Evolutionary conservation across 768 basidiomycete genomes (phyloP).

Genomic region (Naganishia antarctica): DNA sequence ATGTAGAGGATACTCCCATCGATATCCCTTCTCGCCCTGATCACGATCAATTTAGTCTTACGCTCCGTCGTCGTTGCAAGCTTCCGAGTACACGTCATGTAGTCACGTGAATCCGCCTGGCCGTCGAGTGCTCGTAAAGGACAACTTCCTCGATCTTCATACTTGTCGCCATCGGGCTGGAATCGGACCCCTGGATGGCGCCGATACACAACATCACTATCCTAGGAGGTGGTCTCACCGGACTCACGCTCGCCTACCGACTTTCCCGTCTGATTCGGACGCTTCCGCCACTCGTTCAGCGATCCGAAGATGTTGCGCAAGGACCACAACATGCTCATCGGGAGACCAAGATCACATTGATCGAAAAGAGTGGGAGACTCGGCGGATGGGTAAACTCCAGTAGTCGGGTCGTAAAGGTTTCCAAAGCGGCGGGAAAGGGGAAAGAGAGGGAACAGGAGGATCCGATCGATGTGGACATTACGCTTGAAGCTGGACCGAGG

Average conservation of each 20-base stretch:
- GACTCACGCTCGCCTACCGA: conserved; percentile 55
- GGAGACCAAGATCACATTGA: conserved; percentile 57
- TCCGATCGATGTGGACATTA: conserved; percentile 47
- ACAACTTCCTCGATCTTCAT: neutral
- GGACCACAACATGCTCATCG: too few species aligned
- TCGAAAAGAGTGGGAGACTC: conserved; percentile 62
- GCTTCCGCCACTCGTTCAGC: neutral
- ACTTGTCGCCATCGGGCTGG: neutral
- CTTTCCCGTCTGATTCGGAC: conserved; percentile 24
- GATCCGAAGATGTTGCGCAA: neutral
- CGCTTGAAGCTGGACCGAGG: conserved; percentile 81
- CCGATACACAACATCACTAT: conserved; percentile 37
- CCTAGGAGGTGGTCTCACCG: conserved; percentile 56
- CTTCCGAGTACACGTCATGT: conserved; percentile 13
- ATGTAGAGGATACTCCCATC: too few species aligned
- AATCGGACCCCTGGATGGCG: neutral
- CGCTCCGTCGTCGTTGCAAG: neutral
- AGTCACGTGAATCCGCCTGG: neutral
- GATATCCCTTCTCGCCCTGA: too few species aligned
- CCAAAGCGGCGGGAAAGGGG: conserved; percentile 34
- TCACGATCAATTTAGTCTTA: neutral
- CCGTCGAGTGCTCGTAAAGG: neutral
- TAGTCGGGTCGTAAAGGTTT: conserved; percentile 52
- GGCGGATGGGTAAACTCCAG: conserved; percentile 83
- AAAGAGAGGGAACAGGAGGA: conserved; percentile 35